Conservation (phyloP, 495 filamentous ascomycete genomes). For the Polyplosphaeria fusca region DNA sequence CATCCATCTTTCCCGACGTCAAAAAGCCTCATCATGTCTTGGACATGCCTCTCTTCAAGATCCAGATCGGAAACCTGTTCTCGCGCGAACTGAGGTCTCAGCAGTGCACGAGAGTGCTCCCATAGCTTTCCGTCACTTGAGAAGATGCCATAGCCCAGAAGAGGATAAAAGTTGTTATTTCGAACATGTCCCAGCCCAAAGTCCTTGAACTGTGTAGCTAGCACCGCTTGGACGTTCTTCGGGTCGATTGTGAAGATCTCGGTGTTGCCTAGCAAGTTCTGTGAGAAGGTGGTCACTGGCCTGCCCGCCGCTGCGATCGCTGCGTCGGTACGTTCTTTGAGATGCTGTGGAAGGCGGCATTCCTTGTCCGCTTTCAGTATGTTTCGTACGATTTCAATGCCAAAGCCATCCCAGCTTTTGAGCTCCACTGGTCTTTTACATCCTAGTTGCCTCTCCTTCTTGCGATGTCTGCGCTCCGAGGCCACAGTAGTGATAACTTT, state of each 20-base stretch:
- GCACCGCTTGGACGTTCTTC: constrained; percentile 81
- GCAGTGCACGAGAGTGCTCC: constrained; percentile 70
- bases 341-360: constrained; percentile 23
- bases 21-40: constrained; percentile 33
- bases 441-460: constrained; percentile 24
- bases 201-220: constrained; percentile 77
- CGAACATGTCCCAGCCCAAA: constrained; percentile 49
- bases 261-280: constrained; percentile 14
- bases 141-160: constrained; percentile 50
- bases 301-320: constrained; percentile 10
- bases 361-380: constrained; percentile 29
- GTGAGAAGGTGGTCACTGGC: constrained; percentile 6
- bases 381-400: constrained; percentile 25
- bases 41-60: constrained; percentile 72
- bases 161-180: constrained; percentile 33
- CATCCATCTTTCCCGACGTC: constrained; percentile 32
- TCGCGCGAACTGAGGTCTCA: constrained; percentile 79
- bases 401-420: constrained; percentile 21
- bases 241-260: constrained; percentile 60
- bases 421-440: constrained; percentile 46
- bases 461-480: constrained; percentile 10
- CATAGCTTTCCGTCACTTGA: constrained; percentile 70
- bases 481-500: constrained; percentile 4
- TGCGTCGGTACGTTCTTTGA: constrained; percentile 19
- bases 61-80: constrained; percentile 78